Evolutionary conservation across 169 alveolate species (phyloP).

Genomic region (Cryptosporidium ubiquitum): DNA sequence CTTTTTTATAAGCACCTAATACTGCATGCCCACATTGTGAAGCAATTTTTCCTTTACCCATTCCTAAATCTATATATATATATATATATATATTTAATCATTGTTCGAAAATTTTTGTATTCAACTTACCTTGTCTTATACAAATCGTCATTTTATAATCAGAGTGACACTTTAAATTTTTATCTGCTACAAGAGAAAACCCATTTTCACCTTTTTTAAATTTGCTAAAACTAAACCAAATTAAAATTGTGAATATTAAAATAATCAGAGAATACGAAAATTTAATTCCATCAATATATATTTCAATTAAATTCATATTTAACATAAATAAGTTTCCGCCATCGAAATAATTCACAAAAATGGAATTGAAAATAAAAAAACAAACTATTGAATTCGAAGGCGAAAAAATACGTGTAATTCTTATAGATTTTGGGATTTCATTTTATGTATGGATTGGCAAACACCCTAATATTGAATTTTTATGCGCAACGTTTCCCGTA

Average conservation of each 20-base stretch:
- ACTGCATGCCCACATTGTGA: conserved; percentile 89
- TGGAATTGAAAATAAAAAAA: conserved; percentile 17
- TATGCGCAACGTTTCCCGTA: background rate
- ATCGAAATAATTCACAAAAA: background rate
- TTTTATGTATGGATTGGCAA: conserved; percentile 49
- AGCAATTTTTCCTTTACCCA: conserved; percentile 88
- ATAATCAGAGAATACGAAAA: conserved; percentile 5
- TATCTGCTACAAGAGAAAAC: background rate
- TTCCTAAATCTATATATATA: conserved; percentile 79
- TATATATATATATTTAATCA: too few relatives aligned
- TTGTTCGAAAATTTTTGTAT: too few relatives aligned
- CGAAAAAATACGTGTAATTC: background rate
- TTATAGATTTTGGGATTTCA: conserved; percentile 53
- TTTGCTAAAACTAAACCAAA: background rate
- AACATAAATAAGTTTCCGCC: conserved; percentile 29
- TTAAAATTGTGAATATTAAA: background rate
- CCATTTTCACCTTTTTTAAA: background rate
- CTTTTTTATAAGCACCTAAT: conserved; percentile 81
- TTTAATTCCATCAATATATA: conserved; percentile 12
- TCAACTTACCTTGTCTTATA: conserved; percentile 61
- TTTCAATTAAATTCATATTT: conserved; percentile 29
- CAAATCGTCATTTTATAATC: conserved; percentile 53
- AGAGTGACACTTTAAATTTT: background rate
- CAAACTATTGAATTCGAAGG: background rate
- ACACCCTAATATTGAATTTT: background rate